Evolutionary conservation across 371 early-diverging fungal genomes (phyloP).

Genomic region (Apophysomyces variabilis): DNA sequence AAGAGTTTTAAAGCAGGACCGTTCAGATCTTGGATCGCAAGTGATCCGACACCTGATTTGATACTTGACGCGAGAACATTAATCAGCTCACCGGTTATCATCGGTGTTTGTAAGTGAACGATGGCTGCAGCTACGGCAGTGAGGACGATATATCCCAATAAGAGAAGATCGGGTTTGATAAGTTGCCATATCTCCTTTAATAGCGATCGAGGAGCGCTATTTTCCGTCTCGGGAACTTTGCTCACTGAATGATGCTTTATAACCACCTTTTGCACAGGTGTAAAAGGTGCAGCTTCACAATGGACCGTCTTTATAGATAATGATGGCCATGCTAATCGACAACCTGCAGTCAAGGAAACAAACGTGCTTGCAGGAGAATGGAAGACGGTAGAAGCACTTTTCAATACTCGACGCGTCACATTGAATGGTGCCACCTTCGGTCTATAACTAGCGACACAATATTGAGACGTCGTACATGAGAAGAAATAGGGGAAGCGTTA

Average conservation of each 20-base stretch:
- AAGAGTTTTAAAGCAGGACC: slow-evolving; percentile 60
- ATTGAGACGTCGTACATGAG: too few species aligned
- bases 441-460: too few species aligned
- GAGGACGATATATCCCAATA: slow-evolving; percentile 56
- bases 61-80: slow-evolving; percentile 61
- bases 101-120: slow-evolving; percentile 70
- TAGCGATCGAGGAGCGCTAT: slow-evolving; percentile 19
- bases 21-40: slow-evolving; percentile 48
- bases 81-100: slow-evolving; percentile 77
- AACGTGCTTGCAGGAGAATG: background rate
- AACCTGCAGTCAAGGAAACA: background rate
- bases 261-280: background rate
- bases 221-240: slow-evolving; percentile 10
- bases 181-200: slow-evolving; percentile 48
- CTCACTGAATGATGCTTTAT: slow-evolving; percentile 13
- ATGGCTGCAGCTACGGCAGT: slow-evolving; percentile 72
- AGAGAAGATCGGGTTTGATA: slow-evolving; percentile 58
- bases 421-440: background rate
- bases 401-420: background rate
- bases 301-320: slow-evolving; percentile 17
- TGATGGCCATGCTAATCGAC: slow-evolving; percentile 3
- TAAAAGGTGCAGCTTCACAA: slow-evolving; percentile 20
- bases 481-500: too few species aligned
- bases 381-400: background rate
- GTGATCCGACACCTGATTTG: slow-evolving; percentile 22